Conservation (phyloP, 2,329 filamentous ascomycete species). For the Scopulariopsis brevicaulis region DNA sequence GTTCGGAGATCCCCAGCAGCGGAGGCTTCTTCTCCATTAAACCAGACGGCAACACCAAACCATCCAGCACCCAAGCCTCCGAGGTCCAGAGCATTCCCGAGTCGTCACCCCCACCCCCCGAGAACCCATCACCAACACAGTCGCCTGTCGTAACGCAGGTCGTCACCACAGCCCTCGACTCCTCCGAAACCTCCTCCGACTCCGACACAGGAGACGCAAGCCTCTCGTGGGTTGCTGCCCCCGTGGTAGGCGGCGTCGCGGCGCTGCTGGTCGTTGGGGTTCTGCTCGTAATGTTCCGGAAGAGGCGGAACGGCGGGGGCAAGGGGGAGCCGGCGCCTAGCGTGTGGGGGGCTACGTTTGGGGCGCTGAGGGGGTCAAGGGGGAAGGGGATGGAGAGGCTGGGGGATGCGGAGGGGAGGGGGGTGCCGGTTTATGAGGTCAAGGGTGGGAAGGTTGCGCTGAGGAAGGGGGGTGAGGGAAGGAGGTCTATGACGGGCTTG, state of each 20-base stretch:
- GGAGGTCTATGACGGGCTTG: constrained; percentile 2
- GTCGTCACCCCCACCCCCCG: background rate
- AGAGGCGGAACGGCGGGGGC: constrained; percentile 2
- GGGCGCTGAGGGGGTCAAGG: background rate
- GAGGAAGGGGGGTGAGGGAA: background rate
- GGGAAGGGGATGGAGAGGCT: constrained; percentile 3
- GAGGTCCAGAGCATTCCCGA: background rate
- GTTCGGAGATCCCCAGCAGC: background rate
- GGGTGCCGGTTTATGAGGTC: constrained; percentile 4
- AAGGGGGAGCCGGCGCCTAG: background rate
- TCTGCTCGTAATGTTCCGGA: constrained; percentile 7
- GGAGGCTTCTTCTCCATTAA: constrained; percentile 1
- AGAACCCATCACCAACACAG: background rate
- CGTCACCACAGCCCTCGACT: background rate
- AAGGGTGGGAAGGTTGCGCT: constrained; percentile 3
- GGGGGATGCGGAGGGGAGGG: background rate
- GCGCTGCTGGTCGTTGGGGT: constrained; percentile 5
- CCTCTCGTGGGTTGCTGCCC: constrained; percentile 6
- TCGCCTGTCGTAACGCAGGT: constrained; percentile 4
- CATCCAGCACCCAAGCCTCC: background rate
- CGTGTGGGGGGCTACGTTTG: background rate
- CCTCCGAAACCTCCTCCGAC: background rate
- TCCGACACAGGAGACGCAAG: background rate
- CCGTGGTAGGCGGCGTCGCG: constrained; percentile 6
- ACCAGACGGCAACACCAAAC: background rate